Percentiles rank a stretch among this genome's conserved stretches.
Conservation (phyloP, 257 asterid species). For the Coffea eugenioides region DNA sequence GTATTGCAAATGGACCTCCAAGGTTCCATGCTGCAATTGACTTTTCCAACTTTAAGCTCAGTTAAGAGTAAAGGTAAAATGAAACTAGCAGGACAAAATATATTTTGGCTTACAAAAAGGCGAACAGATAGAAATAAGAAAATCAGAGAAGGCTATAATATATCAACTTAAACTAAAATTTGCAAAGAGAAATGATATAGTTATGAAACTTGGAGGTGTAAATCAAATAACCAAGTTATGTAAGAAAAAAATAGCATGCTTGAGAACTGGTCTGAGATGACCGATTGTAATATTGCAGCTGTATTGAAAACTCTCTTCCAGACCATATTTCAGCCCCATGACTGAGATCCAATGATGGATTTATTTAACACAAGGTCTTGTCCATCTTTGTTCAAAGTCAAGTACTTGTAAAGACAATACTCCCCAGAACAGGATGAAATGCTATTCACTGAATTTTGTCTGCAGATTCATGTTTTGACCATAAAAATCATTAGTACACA, state of each 20-base stretch:
- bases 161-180: too few species aligned
- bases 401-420: not conserved
- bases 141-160: too few species aligned
- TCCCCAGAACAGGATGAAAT: not conserved
- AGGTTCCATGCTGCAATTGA: not conserved
- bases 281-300: not conserved
- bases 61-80: not conserved
- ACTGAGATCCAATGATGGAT: not conserved
- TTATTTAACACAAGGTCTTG: not conserved
- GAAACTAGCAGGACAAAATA: not conserved
- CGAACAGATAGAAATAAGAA: not conserved
- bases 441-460: not conserved
- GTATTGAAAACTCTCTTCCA: not conserved
- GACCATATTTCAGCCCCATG: not conserved
- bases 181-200: not conserved
- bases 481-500: too few species aligned
- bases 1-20: not conserved
- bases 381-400: not conserved
- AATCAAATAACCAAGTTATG: too few species aligned
- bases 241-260: too few species aligned
- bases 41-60: not conserved
- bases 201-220: not conserved
- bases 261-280: not conserved
- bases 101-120: not conserved
- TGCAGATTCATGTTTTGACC: not conserved